A percentile compares a stretch with the other conserved stretches of the same genome.
These are phyloP conservation scores for Leptosphaerulina australis DNA, from an alignment of 2,329 filamentous ascomycete genomes.

Conservation along the genomic window DNA sequence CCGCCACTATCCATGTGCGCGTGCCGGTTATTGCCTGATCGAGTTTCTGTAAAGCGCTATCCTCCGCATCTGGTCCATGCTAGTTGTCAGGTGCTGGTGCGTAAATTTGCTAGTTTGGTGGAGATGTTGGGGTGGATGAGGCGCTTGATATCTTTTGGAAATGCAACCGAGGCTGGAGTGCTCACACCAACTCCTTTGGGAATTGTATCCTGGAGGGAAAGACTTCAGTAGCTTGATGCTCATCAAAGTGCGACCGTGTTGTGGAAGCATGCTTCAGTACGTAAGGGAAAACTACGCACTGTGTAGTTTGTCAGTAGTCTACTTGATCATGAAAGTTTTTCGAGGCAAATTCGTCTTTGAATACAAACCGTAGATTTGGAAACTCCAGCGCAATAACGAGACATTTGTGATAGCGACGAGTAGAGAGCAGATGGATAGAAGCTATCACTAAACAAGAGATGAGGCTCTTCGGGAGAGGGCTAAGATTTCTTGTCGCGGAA, in stretches of 20 bases:
- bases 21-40: constrained; percentile 14
- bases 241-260: neutral
- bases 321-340: neutral
- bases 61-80: constrained; percentile 4
- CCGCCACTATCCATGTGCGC: constrained; percentile 1
- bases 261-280: constrained; percentile 5
- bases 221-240: constrained; percentile 13
- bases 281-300: constrained; percentile 15
- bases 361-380: neutral
- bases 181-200: constrained; percentile 8
- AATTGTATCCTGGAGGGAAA: constrained; percentile 1
- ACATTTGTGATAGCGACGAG: neutral
- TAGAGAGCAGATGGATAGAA: neutral
- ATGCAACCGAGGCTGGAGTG: neutral
- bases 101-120: constrained; percentile 23
- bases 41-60: neutral
- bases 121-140: constrained; percentile 13
- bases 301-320: neutral
- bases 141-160: constrained; percentile 11
- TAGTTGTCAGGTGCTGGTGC: constrained; percentile 17
- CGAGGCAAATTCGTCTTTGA: neutral
- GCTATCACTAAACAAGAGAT: neutral
- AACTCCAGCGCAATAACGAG: neutral
- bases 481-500: constrained; percentile 7
- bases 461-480: constrained; percentile 6